Evolutionary conservation across 352 stramenopile genomes (phyloP).

Genomic region (Globisporangium perplexum): DNA sequence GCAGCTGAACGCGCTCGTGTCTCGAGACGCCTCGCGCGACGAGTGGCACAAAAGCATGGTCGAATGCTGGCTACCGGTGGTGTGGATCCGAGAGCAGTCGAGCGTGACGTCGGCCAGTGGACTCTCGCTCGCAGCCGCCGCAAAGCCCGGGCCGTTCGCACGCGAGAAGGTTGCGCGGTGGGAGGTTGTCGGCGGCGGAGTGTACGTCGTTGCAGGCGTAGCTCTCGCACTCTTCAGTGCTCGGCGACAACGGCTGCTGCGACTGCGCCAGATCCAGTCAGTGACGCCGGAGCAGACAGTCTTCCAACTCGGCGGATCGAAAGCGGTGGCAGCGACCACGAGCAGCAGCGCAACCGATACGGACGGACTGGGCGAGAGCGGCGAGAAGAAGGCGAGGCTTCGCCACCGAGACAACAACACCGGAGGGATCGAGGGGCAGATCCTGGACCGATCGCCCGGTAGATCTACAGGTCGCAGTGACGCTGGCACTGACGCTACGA

Average conservation of each 20-base stretch:
- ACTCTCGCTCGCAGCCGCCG: conserved; percentile 1
- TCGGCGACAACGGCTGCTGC: conserved; percentile 13
- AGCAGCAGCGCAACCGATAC: background rate
- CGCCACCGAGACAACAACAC: conserved; percentile 1
- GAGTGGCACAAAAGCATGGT: conserved; percentile 30
- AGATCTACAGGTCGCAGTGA: background rate
- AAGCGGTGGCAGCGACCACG: background rate
- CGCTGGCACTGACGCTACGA: no score
- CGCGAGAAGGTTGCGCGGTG: conserved; percentile 31
- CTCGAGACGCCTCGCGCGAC: conserved; percentile 7
- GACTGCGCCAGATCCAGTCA: conserved; percentile 14
- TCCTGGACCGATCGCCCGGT: background rate
- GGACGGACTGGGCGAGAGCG: background rate
- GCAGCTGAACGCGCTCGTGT: conserved; percentile 31
- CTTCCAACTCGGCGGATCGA: background rate
- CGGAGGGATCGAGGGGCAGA: background rate
- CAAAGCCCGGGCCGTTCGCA: conserved; percentile 23
- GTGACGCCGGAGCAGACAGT: conserved; percentile 15
- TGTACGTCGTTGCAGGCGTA: conserved; percentile 19
- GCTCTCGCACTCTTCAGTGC: conserved; percentile 9
- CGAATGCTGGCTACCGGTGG: conserved; percentile 30
- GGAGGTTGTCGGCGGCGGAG: conserved; percentile 19
- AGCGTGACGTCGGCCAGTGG: conserved; percentile 25
- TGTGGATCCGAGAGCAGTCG: conserved; percentile 42
- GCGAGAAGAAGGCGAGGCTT: background rate